Percentiles rank a stretch among this genome's conserved stretches.
Conservation (phyloP, 208 protist genomes). For the Herpetomonas muscarum region DNA sequence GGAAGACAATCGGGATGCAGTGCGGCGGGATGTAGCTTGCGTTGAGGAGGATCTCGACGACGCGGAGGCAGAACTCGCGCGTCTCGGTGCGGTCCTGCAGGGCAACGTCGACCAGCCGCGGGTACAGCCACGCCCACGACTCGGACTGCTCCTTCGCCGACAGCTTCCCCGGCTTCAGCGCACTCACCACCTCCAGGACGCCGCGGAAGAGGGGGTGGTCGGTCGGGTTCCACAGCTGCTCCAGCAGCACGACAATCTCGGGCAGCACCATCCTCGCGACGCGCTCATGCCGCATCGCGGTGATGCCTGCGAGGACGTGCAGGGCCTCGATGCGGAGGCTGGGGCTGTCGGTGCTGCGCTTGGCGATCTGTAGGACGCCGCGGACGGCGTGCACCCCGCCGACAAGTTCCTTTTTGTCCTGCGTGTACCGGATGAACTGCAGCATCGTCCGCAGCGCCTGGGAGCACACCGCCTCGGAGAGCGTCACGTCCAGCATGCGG, state of each 20-base stretch:
- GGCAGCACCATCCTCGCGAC: slow-evolving; percentile 79
- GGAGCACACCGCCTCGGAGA: slow-evolving; percentile 78
- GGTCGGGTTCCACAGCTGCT: slow-evolving; percentile 82
- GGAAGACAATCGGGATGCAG: slow-evolving; percentile 83
- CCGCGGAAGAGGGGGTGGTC: slow-evolving; percentile 80
- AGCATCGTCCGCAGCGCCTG: slow-evolving; percentile 82
- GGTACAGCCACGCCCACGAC: slow-evolving; percentile 89
- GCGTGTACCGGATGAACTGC: slow-evolving; percentile 77
- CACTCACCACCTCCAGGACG: slow-evolving; percentile 81
- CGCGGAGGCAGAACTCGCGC: slow-evolving; percentile 84
- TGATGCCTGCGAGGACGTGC: slow-evolving; percentile 80
- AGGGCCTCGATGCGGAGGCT: slow-evolving; percentile 81
- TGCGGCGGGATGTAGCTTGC: slow-evolving; percentile 88
- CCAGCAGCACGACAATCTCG: slow-evolving; percentile 86
- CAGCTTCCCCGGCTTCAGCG: slow-evolving; percentile 86
- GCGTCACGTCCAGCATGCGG: slow-evolving; percentile 78
- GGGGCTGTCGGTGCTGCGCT: slow-evolving; percentile 69
- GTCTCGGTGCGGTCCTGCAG: slow-evolving; percentile 83
- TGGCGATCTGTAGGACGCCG: slow-evolving; percentile 74
- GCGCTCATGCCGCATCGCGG: slow-evolving; percentile 75
- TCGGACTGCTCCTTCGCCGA: slow-evolving; percentile 88
- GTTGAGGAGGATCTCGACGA: slow-evolving; percentile 82
- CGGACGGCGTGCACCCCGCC: slow-evolving; percentile 81
- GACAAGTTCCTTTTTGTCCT: slow-evolving; percentile 78
- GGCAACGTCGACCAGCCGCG: slow-evolving; percentile 84